These are phyloP conservation scores for Lophiotrema nucula DNA, from an alignment of 495 filamentous ascomycete genomes.

Conservation along the genomic window DNA sequence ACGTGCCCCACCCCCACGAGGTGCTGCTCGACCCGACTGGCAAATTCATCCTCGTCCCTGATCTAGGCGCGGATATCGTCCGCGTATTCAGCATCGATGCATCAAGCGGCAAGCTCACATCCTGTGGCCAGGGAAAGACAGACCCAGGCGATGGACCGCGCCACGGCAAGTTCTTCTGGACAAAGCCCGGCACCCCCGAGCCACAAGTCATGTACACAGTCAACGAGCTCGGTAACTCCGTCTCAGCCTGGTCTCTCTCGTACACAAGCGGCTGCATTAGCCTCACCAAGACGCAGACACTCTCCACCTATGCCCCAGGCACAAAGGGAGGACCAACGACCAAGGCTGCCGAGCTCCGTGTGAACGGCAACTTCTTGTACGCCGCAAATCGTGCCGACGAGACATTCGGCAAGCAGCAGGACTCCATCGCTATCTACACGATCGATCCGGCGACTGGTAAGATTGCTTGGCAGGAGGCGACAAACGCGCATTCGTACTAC, in stretches of 20 bases:
- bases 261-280: conserved; percentile 36
- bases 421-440: conserved; percentile 21
- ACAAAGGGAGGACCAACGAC: conserved; percentile 24
- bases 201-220: conserved; percentile 44
- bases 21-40: conserved; percentile 10
- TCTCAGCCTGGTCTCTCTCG: conserved; percentile 45
- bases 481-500: conserved; percentile 32
- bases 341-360: conserved; percentile 11
- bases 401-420: conserved; percentile 11
- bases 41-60: conserved; percentile 9
- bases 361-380: conserved; percentile 38
- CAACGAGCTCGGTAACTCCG: conserved; percentile 52
- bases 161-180: conserved; percentile 46
- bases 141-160: conserved; percentile 47
- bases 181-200: conserved; percentile 14
- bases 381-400: conserved; percentile 22
- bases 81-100: conserved; percentile 19
- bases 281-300: conserved; percentile 16
- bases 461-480: conserved; percentile 5
- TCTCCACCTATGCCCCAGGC: conserved; percentile 9
- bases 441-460: conserved; percentile 29
- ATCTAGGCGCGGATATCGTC: conserved; percentile 20
- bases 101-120: conserved; percentile 40
- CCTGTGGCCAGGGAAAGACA: conserved; percentile 41
- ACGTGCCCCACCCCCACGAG: conserved; percentile 13